Conservation (phyloP, 495 filamentous ascomycete genomes). For the Neurospora sp. region DNA sequence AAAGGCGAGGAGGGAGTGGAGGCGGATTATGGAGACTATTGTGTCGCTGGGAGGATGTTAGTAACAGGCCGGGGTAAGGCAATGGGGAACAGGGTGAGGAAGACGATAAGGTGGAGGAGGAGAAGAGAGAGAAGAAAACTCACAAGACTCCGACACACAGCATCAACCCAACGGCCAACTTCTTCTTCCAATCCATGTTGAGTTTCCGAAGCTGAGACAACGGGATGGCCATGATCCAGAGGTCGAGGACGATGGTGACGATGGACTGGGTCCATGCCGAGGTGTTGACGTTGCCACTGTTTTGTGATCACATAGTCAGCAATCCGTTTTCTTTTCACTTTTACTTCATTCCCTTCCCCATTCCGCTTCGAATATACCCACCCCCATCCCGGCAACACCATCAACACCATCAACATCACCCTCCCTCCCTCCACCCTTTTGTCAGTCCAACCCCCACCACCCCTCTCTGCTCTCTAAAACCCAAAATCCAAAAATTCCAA, state of each 20-base stretch:
- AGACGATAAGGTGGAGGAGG: neutral
- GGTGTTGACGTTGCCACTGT: neutral
- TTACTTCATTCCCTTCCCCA: no score
- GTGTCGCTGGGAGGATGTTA: neutral
- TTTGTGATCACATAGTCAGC: neutral
- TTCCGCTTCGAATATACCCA: no score
- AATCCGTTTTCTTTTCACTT: no score
- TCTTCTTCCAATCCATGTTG: neutral
- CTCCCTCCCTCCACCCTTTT: no score
- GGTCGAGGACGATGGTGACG: neutral
- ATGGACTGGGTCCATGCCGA: neutral
- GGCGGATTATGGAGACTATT: neutral
- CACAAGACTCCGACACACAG: neutral
- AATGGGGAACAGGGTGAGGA: neutral
- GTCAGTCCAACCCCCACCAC: no score
- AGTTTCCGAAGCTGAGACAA: neutral
- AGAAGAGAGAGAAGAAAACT: neutral
- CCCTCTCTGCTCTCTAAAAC: no score
- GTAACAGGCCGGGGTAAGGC: neutral
- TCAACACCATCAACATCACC: no score
- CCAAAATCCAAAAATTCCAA: no score
- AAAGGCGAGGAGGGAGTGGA: neutral
- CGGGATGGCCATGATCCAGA: neutral
- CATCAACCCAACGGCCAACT: neutral
- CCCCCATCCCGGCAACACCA: no score